phyloP scores from a whole-genome alignment of 352 stramenopile species.

The Pythium insidiosum region DNA sequence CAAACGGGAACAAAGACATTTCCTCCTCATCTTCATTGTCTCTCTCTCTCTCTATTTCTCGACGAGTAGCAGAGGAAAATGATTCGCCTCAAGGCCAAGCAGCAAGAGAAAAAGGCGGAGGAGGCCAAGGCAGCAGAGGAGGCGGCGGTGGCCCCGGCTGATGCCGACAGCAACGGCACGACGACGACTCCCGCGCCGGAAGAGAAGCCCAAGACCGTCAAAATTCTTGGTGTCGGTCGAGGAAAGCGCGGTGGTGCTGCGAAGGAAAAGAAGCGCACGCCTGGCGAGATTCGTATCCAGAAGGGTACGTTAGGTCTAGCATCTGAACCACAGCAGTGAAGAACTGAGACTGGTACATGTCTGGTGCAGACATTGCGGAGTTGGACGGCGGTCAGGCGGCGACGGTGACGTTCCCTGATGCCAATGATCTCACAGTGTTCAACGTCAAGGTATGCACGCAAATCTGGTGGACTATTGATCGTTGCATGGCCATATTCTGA shows the following conservation, averaged over 20 bases:
- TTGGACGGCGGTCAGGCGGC: conserved; percentile 96
- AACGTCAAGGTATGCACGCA: conserved; percentile 62
- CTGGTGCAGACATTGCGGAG: conserved; percentile 92
- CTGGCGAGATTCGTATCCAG: conserved; percentile 97
- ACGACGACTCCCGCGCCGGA: conserved; percentile 1
- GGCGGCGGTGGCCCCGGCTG: conserved; percentile 11
- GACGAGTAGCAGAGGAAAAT: too few species aligned
- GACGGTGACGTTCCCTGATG: conserved; percentile 93
- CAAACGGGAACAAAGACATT: too few species aligned
- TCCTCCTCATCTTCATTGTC: too few species aligned
- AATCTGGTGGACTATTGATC: neutral
- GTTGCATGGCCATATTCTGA: neutral
- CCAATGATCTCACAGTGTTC: conserved; percentile 95
- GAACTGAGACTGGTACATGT: neutral
- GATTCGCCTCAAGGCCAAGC: conserved; percentile 81
- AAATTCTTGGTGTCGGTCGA: conserved; percentile 77
- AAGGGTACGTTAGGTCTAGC: conserved; percentile 74
- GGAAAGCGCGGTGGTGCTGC: conserved; percentile 52
- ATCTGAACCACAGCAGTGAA: neutral
- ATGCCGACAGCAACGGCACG: conserved; percentile 11
- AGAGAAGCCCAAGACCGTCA: conserved; percentile 68
- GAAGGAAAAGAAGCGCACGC: conserved; percentile 91
- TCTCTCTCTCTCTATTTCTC: too few species aligned
- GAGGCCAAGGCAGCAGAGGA: conserved; percentile 35
- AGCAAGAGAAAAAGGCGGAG: conserved; percentile 81